Base-by-base conservation (phyloP, 805 yeast species). In the Yamadazyma kitorensis region DNA sequence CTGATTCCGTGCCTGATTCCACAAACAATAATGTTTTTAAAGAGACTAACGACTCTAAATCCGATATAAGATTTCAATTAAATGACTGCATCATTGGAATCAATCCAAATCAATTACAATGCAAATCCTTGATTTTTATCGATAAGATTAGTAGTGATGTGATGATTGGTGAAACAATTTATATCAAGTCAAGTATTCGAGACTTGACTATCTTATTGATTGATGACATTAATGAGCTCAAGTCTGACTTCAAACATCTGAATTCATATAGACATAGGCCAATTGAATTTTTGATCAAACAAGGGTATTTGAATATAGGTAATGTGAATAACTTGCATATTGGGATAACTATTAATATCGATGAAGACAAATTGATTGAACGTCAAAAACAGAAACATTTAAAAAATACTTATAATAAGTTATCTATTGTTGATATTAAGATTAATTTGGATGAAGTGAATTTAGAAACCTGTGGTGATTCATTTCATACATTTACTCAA, bases 401-500 rank as follows among this genome's bases (percentile, higher is more conserved):
- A 18, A 31, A 18, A 14, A 43, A 43, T 17, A 17, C 21, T 9
- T 43, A 43, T 23, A 36, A 43, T 22, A 38, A 40, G 23, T 27
- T 51, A 16, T 47, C 74, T 0, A 27, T 59, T 1, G 34, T 73
- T 2, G 76, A 70, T 31, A 28, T 80, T 19, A 72, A 71, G 29
- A 49, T 79, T 7, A 68, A 68, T 33, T 43, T 76, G 5, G 84
- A 77, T 36, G 60, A 61, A 12, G 52, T 72, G 11, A 64, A 60
- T 14, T 29, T 82, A 1, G 79, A 78, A 17, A 38, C 81, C 3
- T 88, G 96, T 61, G 91, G 96, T 1, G 98, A 89, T 52, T 86
- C 96, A 0, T 70, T 80, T 0, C 82, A 86, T 48, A 76, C 91
- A 9, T 55, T 89, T 26, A 41, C 78, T 2, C 94, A 83, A 41